Base-by-base conservation (phyloP, 495 filamentous ascomycete genomes). In the Aspergillus coremiiformis region DNA sequence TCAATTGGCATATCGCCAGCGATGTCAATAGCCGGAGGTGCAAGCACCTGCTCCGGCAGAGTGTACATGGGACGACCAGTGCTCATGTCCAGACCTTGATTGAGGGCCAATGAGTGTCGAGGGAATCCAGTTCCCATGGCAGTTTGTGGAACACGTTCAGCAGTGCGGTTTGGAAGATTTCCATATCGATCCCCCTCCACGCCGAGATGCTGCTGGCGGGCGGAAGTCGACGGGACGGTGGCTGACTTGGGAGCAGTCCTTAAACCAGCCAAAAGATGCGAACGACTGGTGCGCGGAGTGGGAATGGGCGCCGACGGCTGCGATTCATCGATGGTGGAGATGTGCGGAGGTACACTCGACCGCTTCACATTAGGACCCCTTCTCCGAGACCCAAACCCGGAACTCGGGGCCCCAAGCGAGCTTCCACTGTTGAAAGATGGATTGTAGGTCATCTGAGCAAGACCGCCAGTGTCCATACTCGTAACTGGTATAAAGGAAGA, bases 401-500 rank as follows among this genome's bases (percentile, higher is more conserved):
- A 84, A 55, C 78, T 72, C 15, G 89, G 84, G 66, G 86, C 82
- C 52, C 84, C 86, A 62, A 93, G 73, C 57, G 76, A 77, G 54
- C 62, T 63, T 66, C 82, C 83, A 73, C 79, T 78, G 68, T 79
- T 75, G 68, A 80, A 78, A 64, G 81, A 75, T 59, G 75, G 85
- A 74, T 87, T 85, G 80, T 92, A 94, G 70, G 89, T 86, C 94
- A 98, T 97, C 78, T 95, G 93, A 90, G 92, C 86, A 79, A 96
- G 89, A 90, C 90, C 90, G 81, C 91, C 93, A 81, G 91, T 83
- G 90, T 95, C 86, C 83, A 95, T 93, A 79, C 86, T 90, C 87
- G 84, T 75, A 52, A 55, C 53, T 57, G 32, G 44, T 47, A 49
- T 54, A 33, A 50, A 50, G 29, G 52, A 60, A 39, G 57, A 58